These are phyloP conservation scores for Penicillium sp. DNA, from an alignment of 2,329 filamentous ascomycete genomes.

Conservation along the genomic window DNA sequence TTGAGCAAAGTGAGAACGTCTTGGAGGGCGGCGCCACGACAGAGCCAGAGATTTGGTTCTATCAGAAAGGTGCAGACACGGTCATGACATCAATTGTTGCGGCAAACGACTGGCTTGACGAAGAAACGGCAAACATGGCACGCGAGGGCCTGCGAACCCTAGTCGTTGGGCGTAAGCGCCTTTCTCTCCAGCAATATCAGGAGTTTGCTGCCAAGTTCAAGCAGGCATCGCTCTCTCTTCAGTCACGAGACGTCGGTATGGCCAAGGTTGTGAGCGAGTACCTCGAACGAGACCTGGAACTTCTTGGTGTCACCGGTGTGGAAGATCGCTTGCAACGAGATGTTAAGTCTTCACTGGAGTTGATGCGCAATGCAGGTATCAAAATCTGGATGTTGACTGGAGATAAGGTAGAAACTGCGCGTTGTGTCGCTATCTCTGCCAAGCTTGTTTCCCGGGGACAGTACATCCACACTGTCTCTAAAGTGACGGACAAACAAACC, in stretches of 20 bases:
- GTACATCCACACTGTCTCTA: conserved; percentile 90
- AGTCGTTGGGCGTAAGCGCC: conserved; percentile 87
- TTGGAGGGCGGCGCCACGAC: conserved; percentile 52
- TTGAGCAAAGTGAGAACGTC: conserved; percentile 61
- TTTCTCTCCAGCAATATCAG: conserved; percentile 76
- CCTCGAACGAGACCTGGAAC: conserved; percentile 84
- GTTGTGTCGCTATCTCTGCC: conserved; percentile 92
- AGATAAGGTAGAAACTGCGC: conserved; percentile 96
- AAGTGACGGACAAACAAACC: conserved; percentile 77
- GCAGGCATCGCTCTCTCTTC: conserved; percentile 77
- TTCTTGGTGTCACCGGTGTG: conserved; percentile 95
- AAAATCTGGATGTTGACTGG: conserved; percentile 99
- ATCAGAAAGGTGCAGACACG: conserved; percentile 96
- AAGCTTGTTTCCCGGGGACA: conserved; percentile 92
- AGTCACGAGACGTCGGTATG: conserved; percentile 79
- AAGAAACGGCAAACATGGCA: conserved; percentile 99
- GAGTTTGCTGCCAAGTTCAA: conserved; percentile 76
- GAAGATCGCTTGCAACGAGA: conserved; percentile 96
- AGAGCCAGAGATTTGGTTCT: conserved; percentile 91
- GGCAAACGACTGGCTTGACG: conserved; percentile 96
- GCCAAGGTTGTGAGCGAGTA: conserved; percentile 75
- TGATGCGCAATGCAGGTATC: conserved; percentile 93
- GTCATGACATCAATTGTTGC: conserved; percentile 97
- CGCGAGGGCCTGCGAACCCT: conserved; percentile 91
- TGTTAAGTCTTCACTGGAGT: conserved; percentile 91